A percentile compares a stretch with the other conserved stretches of the same genome.
These are phyloP conservation scores for Stagonosporopsis tanaceti DNA, from an alignment of 2,329 filamentous ascomycete species.

Conservation along the genomic window DNA sequence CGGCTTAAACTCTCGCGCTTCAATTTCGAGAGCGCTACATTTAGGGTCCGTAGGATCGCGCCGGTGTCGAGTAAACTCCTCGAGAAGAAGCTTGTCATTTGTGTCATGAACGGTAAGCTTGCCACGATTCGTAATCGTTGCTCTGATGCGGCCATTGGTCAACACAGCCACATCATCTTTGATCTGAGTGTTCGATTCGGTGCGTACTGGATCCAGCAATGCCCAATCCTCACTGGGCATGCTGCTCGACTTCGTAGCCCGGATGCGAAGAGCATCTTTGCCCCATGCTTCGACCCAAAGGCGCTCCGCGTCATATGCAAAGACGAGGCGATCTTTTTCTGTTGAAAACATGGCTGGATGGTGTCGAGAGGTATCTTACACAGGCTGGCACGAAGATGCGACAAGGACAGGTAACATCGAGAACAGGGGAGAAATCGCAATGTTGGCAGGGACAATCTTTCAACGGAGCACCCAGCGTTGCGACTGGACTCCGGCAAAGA, in stretches of 20 bases:
- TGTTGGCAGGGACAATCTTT: no score
- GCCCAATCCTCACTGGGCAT: slow-evolving; percentile 43
- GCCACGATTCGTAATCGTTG: slow-evolving; percentile 56
- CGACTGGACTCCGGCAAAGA: no score
- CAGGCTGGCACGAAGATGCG: no score
- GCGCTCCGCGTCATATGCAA: slow-evolving; percentile 61
- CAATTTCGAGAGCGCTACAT: slow-evolving; percentile 64
- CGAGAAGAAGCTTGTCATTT: slow-evolving; percentile 55
- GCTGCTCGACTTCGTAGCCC: slow-evolving; percentile 53
- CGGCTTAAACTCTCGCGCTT: slow-evolving; percentile 66
- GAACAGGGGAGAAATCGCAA: no score
- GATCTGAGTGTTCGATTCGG: slow-evolving; percentile 19
- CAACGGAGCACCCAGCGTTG: no score
- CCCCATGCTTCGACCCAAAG: slow-evolving; percentile 62
- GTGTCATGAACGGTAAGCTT: slow-evolving; percentile 60
- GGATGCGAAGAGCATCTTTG: slow-evolving; percentile 57
- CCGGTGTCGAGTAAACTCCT: slow-evolving; percentile 63
- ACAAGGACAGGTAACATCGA: no score
- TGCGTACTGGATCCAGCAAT: slow-evolving; percentile 18
- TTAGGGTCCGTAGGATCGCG: slow-evolving; percentile 64
- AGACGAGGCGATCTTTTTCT: slow-evolving; percentile 67
- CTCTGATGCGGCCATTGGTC: slow-evolving; percentile 60
- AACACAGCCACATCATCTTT: slow-evolving; percentile 50
- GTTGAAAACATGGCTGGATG: slow-evolving; percentile 42
- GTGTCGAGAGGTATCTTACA: background rate